phyloP scores from a whole-genome alignment of 192 early-diverging fungal genomes.

The Coemansia sp. region DNA sequence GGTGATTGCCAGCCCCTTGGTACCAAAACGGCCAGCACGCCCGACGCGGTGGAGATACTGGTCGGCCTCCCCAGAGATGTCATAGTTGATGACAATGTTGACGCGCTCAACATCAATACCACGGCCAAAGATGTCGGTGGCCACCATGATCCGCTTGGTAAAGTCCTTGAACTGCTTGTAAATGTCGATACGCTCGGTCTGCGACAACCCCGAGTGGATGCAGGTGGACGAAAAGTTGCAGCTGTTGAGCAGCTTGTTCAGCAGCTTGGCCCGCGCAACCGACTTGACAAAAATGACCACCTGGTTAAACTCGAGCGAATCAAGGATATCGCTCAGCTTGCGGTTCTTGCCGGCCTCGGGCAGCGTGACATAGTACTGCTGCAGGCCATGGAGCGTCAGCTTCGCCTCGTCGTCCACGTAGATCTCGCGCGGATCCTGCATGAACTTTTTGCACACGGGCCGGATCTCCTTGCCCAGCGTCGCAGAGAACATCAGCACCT shows the following conservation, averaged over 20 bases:
- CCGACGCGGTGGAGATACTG: conserved; percentile 95
- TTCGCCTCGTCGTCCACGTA: conserved; percentile 98
- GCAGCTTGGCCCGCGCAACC: conserved; percentile 74
- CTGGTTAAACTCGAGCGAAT: conserved; percentile 96
- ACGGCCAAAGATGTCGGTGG: conserved; percentile 96
- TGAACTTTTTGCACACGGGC: conserved; percentile 94
- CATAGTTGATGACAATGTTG: conserved; percentile 99
- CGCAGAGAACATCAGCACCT: conserved; percentile 98
- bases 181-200: conserved; percentile 85
- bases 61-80: conserved; percentile 87
- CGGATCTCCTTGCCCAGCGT: conserved; percentile 91
- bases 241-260: conserved; percentile 80
- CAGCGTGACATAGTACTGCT: conserved; percentile 90
- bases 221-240: conserved; percentile 92
- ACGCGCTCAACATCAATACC: conserved; percentile 98
- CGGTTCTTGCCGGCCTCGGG: conserved; percentile 85
- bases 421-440: conserved; percentile 95
- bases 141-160: conserved; percentile 89
- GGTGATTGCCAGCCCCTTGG: conserved; percentile 94
- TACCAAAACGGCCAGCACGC: conserved; percentile 98
- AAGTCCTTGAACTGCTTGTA: conserved; percentile 97
- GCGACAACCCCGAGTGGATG: conserved; percentile 86
- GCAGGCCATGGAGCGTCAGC: conserved; percentile 93
- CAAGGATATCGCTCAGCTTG: conserved; percentile 87
- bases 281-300: conserved; percentile 96